Evolutionary conservation across 306 rosid species (phyloP).

Genomic region (Oxytropis ochrocephala): DNA sequence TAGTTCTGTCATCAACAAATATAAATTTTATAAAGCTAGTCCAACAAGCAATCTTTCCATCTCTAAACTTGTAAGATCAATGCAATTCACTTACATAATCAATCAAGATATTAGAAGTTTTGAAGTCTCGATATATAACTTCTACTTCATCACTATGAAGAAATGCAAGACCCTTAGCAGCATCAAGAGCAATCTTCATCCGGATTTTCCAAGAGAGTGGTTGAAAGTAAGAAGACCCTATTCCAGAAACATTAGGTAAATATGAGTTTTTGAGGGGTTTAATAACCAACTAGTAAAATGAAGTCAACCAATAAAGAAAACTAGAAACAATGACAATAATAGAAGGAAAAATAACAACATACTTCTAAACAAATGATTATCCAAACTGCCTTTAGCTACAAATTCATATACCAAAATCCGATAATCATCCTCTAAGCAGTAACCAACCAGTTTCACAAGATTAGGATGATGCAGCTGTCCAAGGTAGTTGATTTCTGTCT

Average conservation of each 20-base stretch:
- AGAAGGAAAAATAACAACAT: conserved; percentile 29
- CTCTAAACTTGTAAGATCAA: neutral
- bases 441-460: conserved; percentile 84
- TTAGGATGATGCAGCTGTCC: conserved; percentile 81
- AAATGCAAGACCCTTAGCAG: conserved; percentile 83
- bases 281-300: neutral
- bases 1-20: conserved; percentile 45
- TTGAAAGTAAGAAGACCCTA: conserved; percentile 66
- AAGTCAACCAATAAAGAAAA: neutral
- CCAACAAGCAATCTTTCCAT: conserved; percentile 5
- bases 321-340: neutral
- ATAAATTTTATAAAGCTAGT: conserved; percentile 13
- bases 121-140: conserved; percentile 57
- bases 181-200: conserved; percentile 66
- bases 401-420: conserved; percentile 76
- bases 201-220: conserved; percentile 30
- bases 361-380: conserved; percentile 79
- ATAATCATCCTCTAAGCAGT: conserved; percentile 83
- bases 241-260: conserved; percentile 13
- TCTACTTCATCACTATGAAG: conserved; percentile 82
- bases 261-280: neutral
- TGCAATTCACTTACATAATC: conserved; percentile 53
- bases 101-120: conserved; percentile 68
- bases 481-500: conserved; percentile 26
- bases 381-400: conserved; percentile 72